Base-by-base conservation (phyloP, 306 rosid species). In the Oemleria cerasiformis region DNA sequence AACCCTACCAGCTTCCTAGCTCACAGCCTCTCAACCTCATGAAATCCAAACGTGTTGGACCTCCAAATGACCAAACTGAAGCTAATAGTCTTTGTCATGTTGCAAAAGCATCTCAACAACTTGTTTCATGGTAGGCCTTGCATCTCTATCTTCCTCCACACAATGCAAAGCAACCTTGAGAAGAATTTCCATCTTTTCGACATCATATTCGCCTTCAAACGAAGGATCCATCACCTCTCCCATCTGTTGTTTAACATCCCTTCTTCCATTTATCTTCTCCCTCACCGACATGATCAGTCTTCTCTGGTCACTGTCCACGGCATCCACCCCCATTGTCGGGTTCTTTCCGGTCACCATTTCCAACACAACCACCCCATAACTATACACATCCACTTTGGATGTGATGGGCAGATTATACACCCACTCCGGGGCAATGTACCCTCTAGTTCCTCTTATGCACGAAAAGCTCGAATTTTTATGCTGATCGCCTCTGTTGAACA, bases 401-500 rank as follows among this genome's bases (percentile, higher is more conserved):
- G 92, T 87, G 5, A 90, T 83, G 11, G 86, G 84, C 23, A 59
- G 71, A 42, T 85, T 87, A 4, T 67, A 80, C 19, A 90, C 62
- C 96, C 90, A 87, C 73, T 89, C 96, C 0, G 90, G 90, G 11
- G 96, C 92, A 81, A 89, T 87, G 53, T 87, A 87, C 0, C 96
- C 92, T 76, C 90, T 78, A 5, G 91, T 88, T 39, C 95, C 91
- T 45, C 93, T 51, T 43, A 81, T 84, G 54, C 72, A 75, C 0
- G 90, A 88, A 54, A 86, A 80, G 23, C 59, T 70, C 7, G 78
- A 70, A 48, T 65, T 61, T 12, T 41, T 30, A 4, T 72, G 77
- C 38, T 79, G 84, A 34, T 54, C 82, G 15, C 64, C 82, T 70
- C 89, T 82, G 17, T 80, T 83, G 1, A 77, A 61, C 4, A 84